These are phyloP conservation scores for Spencermartinsiella ligniputridi DNA, from an alignment of 1,139 yeast species.

Conservation along the genomic window DNA sequence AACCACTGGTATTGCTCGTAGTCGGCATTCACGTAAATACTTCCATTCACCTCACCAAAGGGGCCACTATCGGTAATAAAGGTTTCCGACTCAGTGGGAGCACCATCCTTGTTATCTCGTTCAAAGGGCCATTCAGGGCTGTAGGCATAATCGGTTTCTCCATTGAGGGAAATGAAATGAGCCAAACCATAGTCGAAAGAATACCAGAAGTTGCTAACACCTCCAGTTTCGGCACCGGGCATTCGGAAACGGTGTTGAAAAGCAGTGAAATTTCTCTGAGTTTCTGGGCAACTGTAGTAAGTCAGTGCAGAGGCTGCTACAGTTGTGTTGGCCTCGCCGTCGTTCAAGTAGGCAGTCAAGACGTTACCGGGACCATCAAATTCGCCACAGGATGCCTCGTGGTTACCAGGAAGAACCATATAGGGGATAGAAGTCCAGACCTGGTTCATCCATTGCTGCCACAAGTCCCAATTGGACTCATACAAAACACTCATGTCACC, in stretches of 20 bases:
- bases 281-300: conserved; percentile 18
- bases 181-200: conserved; percentile 26
- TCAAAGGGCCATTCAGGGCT: conserved; percentile 18
- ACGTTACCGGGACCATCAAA: conserved; percentile 16
- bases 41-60: conserved; percentile 10
- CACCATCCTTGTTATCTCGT: conserved; percentile 14
- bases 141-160: conserved; percentile 23
- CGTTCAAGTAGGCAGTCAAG: conserved; percentile 12
- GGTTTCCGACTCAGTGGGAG: conserved; percentile 18
- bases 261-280: conserved; percentile 25
- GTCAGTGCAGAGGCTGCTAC: conserved; percentile 8
- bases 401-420: conserved; percentile 26
- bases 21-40: neutral
- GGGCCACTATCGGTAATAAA: conserved; percentile 17
- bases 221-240: conserved; percentile 21
- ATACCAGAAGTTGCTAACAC: conserved; percentile 24
- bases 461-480: conserved; percentile 19
- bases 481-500: conserved; percentile 14
- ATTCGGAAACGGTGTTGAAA: conserved; percentile 21
- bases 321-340: conserved; percentile 12
- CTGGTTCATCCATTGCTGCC: conserved; percentile 24
- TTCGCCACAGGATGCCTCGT: conserved; percentile 22
- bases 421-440: conserved; percentile 19
- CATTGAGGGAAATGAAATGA: conserved; percentile 21
- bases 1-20: conserved; percentile 32